Conservation (phyloP, 116 monocot species). For the Dioscorea cayenensis region DNA sequence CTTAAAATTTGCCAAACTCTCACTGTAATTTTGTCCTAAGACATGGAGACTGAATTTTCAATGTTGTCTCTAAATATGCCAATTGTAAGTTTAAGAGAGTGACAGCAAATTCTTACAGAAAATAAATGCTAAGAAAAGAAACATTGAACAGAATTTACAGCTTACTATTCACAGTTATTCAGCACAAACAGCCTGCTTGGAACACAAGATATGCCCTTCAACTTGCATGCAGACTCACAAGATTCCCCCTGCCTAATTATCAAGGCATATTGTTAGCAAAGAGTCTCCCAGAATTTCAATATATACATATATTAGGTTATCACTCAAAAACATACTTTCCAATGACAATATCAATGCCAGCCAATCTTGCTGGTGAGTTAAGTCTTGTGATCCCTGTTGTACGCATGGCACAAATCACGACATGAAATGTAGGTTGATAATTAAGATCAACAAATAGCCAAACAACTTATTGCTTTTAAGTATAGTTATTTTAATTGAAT, state of each 20-base stretch:
- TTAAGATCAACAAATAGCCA: neutral
- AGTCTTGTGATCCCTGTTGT: constrained; percentile 27
- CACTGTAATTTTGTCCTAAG: no score
- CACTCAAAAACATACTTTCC: constrained; percentile 45
- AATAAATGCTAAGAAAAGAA: neutral
- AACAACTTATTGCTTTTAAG: no score
- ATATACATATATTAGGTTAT: neutral
- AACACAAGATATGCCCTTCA: constrained; percentile 78
- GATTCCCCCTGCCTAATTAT: constrained; percentile 68
- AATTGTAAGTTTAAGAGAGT: no score
- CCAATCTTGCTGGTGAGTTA: constrained; percentile 45
- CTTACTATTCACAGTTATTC: constrained; percentile 91
- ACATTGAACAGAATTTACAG: neutral
- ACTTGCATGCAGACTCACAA: constrained; percentile 67
- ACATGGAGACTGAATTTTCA: no score
- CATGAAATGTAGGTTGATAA: neutral
- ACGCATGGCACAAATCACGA: neutral
- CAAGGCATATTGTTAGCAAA: constrained; percentile 3
- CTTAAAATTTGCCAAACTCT: no score
- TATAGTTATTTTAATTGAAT: no score
- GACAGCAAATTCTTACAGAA: neutral
- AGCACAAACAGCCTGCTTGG: constrained; percentile 67
- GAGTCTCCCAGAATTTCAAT: neutral
- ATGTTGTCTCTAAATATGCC: no score
- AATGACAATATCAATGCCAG: constrained; percentile 56